Conservation (phyloP, 331 rosid species). For the Pyracantha coccinea region DNA sequence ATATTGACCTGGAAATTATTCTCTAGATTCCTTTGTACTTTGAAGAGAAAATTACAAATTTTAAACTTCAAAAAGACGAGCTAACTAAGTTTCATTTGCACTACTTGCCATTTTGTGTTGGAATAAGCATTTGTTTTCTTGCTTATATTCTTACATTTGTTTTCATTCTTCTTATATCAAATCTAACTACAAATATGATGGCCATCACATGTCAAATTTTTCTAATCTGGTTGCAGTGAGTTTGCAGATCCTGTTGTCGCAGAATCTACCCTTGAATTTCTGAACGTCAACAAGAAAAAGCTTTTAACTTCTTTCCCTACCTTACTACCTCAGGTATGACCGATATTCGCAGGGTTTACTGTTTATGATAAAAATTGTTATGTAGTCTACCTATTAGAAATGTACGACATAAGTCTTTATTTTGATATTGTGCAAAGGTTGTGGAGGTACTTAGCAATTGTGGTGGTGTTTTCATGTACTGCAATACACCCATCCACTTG, state of each 20-base stretch:
- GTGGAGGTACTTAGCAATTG: not conserved
- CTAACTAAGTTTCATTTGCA: not conserved
- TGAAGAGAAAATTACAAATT: not conserved
- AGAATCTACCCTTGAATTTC: constrained; percentile 73
- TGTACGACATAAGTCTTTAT: not conserved
- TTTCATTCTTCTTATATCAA: not conserved
- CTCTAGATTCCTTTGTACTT: not conserved
- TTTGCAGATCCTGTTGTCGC: constrained; percentile 90
- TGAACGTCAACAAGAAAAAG: constrained; percentile 63
- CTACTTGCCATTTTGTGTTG: not conserved
- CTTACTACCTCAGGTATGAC: constrained; percentile 79
- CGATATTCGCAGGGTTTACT: constrained; percentile 2
- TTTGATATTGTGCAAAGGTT: not conserved
- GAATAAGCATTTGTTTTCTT: not conserved
- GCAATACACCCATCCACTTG: not conserved
- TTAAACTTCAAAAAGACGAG: not conserved
- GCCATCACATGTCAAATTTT: constrained; percentile 8
- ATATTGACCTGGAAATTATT: not conserved
- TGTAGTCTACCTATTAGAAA: not conserved
- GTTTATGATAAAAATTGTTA: constrained; percentile 3
- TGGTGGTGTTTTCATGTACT: not conserved
- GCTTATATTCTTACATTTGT: not conserved
- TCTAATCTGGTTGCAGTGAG: constrained; percentile 57
- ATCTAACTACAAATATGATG: not conserved
- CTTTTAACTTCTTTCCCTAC: constrained; percentile 64